Evolutionary conservation across 2,329 filamentous ascomycete species (phyloP), one percentile per base, ranked within the genome.

Genomic region (Ceratocystis colombiana): DNA sequence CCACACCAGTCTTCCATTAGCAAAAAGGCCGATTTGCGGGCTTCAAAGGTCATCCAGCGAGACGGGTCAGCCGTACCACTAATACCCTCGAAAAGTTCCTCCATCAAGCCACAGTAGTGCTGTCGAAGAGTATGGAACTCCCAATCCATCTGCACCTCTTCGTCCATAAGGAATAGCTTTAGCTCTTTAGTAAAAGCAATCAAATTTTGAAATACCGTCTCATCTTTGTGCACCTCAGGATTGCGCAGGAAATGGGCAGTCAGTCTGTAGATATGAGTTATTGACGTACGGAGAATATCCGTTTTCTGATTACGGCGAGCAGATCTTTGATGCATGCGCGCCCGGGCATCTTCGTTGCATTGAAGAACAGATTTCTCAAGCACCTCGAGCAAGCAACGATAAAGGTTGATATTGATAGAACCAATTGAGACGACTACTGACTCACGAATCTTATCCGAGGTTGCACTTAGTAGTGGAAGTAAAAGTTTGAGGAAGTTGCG

Each of bases 1-100:
- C 94, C 94, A 73, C 94, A 99, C 95, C 95, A 99, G 70, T 97
- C 93, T 75, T 99, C 94, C 92, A 99, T 97, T 61, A 99, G 78
- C 0, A 92, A 87, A 73, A 99, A 99, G 0, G 93, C 89, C 4
- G 94, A 96, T 73, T 96, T 96, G 50, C 95, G 83, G 12, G 92
- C 90, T 74, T 99, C 94, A 72, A 99, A 99, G 0, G 94, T 92
- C 84, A 99, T 94, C 93, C 94, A 99, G 41, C 90, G 84, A 3
- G 90, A 87, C 1, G 91, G 88, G 68, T 96, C 90, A 68, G 86
- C 86, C 0, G 90, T 90, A 64, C 87, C 84, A 71, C 93, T 94
- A 71, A 96, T 90, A 5, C 90, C 90, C 71, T 96, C 90, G 70
- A 96, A 99, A 0, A 99, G 79, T 68, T 92, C 89, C 73, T 99